Percentiles rank a stretch among this genome's conserved stretches.
Evolutionary conservation across 208 protist genomes (phyloP).

Genomic region (Crithidia bombi): DNA sequence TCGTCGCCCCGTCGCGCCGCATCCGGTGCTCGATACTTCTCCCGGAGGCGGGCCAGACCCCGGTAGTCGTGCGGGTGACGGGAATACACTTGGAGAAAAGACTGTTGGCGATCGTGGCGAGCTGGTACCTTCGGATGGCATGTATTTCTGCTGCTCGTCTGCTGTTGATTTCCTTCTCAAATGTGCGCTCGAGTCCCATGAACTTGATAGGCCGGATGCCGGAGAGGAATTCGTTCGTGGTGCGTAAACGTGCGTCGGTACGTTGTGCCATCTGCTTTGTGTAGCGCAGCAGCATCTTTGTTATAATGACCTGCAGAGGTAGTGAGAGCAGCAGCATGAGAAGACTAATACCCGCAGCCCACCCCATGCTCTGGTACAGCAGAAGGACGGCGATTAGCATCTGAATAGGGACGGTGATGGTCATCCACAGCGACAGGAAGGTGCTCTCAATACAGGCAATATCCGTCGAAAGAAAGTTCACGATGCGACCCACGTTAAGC

Average conservation of each 20-base stretch:
- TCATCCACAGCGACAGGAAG: slow-evolving; percentile 13
- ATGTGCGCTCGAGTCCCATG: slow-evolving; percentile 88
- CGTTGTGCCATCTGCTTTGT: slow-evolving; percentile 26
- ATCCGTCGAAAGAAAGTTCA: slow-evolving; percentile 52
- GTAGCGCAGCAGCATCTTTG: slow-evolving; percentile 31
- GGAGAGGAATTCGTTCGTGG: slow-evolving; percentile 91
- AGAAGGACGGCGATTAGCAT: slow-evolving; percentile 64
- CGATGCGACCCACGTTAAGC: slow-evolving; percentile 83
- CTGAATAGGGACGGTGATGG: slow-evolving; percentile 47
- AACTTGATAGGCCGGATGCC: slow-evolving; percentile 94
- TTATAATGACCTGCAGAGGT: slow-evolving; percentile 71
- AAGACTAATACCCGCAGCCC: slow-evolving; percentile 66
- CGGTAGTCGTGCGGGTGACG: no score
- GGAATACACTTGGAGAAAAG: no score
- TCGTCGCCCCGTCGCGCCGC: no score
- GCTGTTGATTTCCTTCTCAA: slow-evolving; percentile 43
- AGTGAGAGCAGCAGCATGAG: slow-evolving; percentile 65
- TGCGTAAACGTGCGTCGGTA: slow-evolving; percentile 90
- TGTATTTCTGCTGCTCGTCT: slow-evolving; percentile 52
- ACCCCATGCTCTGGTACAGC: slow-evolving; percentile 62
- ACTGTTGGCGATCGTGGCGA: slow-evolving; percentile 38
- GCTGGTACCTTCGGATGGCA: slow-evolving; percentile 42
- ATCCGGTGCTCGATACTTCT: no score
- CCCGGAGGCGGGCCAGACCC: no score
- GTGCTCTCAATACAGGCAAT: slow-evolving; percentile 3